phyloP scores from a whole-genome alignment of 805 yeast genomes.

The Candida ipomoeae region DNA sequence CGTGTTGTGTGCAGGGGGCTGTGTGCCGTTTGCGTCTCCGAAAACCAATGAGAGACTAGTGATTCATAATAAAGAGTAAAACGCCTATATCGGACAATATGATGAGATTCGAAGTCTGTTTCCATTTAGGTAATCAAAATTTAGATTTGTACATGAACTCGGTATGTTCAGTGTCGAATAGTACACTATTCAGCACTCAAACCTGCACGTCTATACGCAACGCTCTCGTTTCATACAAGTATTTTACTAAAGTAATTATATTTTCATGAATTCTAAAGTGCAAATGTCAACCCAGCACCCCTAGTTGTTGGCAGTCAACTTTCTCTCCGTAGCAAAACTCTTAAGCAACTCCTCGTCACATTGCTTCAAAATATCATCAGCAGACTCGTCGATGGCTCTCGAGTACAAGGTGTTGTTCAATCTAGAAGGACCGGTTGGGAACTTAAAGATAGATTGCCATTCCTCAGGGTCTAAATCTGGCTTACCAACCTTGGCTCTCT shows the following conservation, averaged over 20 bases:
- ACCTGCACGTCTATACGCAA: background rate
- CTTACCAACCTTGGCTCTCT: slow-evolving; percentile 55
- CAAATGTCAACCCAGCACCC: slow-evolving; percentile 7
- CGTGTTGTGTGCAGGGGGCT: background rate
- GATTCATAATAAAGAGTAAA: background rate
- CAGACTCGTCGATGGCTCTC: slow-evolving; percentile 64
- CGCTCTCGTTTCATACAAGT: background rate
- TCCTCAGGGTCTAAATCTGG: slow-evolving; percentile 53
- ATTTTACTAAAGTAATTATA: slow-evolving; percentile 1
- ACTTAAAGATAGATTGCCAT: slow-evolving; percentile 62
- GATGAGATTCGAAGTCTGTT: too few relatives aligned
- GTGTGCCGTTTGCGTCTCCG: background rate
- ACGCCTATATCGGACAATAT: too few relatives aligned
- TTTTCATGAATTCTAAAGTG: slow-evolving; percentile 4
- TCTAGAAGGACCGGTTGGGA: slow-evolving; percentile 73
- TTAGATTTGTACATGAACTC: too few relatives aligned
- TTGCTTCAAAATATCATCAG: slow-evolving; percentile 66
- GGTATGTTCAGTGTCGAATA: background rate
- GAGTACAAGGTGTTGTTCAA: slow-evolving; percentile 66
- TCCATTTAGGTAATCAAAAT: too few relatives aligned
- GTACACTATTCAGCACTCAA: background rate
- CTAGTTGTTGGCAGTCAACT: slow-evolving; percentile 31
- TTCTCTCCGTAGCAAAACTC: slow-evolving; percentile 55
- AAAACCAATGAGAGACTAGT: background rate
- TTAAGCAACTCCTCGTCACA: slow-evolving; percentile 65